phyloP scores from a whole-genome alignment of 805 yeast species.

The Teunomyces funiuensis region DNA sequence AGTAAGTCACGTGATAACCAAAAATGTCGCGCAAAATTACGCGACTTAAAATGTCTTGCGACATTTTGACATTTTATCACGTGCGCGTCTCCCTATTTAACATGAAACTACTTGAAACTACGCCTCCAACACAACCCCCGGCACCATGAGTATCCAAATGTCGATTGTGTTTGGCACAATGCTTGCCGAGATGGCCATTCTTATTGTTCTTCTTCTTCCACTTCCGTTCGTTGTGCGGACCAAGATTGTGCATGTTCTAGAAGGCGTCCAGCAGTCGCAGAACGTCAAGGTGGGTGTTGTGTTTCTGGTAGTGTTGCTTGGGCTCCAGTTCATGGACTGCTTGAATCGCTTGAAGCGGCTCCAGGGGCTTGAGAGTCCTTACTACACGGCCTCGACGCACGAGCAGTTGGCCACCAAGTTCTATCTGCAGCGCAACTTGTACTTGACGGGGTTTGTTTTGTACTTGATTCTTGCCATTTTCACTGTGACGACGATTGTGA shows the following conservation, averaged over 20 bases:
- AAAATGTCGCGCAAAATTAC: too few species aligned
- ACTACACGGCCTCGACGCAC: constrained; percentile 29
- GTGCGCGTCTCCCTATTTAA: too few species aligned
- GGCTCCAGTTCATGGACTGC: constrained; percentile 55
- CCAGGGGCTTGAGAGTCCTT: constrained; percentile 20
- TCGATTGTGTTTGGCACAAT: constrained; percentile 47
- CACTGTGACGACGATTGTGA: constrained; percentile 52
- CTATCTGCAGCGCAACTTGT: constrained; percentile 62
- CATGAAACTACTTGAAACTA: background rate
- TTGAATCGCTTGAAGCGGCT: constrained; percentile 40
- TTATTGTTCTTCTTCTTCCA: constrained; percentile 53
- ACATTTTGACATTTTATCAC: background rate
- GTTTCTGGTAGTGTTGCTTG: constrained; percentile 44
- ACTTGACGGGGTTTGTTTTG: constrained; percentile 61
- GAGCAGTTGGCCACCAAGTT: constrained; percentile 61
- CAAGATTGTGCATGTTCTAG: constrained; percentile 38
- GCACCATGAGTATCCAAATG: constrained; percentile 48
- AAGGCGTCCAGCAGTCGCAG: constrained; percentile 30
- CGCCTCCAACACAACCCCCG: background rate
- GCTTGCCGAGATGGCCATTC: constrained; percentile 50
- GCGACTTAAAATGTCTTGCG: background rate
- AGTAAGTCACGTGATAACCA: too few species aligned
- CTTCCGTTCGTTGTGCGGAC: constrained; percentile 50
- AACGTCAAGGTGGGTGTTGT: constrained; percentile 47
- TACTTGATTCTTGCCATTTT: constrained; percentile 55